Evolutionary conservation across 2,329 filamentous ascomycete genomes (phyloP).

Genomic region (Nemania abortiva): DNA sequence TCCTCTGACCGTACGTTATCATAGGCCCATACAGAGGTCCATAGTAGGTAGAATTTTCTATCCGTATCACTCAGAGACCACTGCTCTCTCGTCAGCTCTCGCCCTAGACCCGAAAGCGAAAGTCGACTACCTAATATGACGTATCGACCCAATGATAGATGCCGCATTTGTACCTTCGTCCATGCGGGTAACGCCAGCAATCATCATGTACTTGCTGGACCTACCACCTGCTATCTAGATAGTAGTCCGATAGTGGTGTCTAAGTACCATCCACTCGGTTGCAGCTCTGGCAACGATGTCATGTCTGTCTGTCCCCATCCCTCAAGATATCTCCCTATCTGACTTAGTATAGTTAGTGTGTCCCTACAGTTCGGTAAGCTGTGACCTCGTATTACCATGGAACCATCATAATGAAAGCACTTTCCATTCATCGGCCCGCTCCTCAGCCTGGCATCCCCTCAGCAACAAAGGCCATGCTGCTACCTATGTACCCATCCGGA

Average conservation of each 20-base stretch:
- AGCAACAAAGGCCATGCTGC: conserved; percentile 18
- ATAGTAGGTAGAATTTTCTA: not conserved
- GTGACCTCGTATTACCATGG: conserved; percentile 45
- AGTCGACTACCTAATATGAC: conserved; percentile 43
- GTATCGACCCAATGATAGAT: conserved; percentile 34
- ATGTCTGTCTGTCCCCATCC: conserved; percentile 30
- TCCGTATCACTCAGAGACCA: not conserved
- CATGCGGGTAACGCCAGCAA: conserved; percentile 11
- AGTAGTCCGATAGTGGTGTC: too few relatives aligned
- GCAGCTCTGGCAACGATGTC: conserved; percentile 32
- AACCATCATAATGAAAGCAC: conserved; percentile 30
- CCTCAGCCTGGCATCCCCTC: conserved; percentile 16
- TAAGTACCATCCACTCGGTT: conserved; percentile 1
- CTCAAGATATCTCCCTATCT: too few relatives aligned
- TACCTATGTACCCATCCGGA: not conserved
- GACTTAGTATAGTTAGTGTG: too few relatives aligned
- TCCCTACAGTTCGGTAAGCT: conserved; percentile 31
- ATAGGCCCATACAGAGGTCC: too few relatives aligned
- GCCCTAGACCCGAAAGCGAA: conserved; percentile 35
- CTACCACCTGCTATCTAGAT: not conserved
- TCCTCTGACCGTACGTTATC: too few relatives aligned
- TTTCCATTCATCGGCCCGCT: conserved; percentile 32
- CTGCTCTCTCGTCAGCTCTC: conserved; percentile 31
- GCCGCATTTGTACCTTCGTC: conserved; percentile 11
- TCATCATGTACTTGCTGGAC: not conserved